Conservation (phyloP, 2,329 filamentous ascomycete species). For the Drechslerella stenobrocha region DNA sequence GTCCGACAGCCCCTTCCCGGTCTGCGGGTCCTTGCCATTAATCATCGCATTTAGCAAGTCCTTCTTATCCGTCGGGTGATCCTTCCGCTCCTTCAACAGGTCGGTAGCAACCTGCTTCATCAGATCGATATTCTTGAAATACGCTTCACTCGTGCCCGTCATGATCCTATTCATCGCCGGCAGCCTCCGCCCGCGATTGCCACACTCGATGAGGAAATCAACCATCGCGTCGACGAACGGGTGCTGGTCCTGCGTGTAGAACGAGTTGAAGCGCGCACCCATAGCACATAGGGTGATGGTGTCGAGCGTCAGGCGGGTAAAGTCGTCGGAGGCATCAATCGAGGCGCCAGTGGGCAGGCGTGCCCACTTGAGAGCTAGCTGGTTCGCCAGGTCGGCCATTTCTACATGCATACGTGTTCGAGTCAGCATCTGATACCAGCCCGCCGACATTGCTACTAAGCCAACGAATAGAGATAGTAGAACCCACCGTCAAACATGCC, state of each 20-base stretch:
- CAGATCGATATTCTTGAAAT: conserved; percentile 61
- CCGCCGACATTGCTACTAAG: too few relatives aligned
- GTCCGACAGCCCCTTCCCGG: conserved; percentile 67
- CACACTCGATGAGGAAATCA: conserved; percentile 64
- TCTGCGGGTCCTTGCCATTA: conserved; percentile 68
- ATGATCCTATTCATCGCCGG: conserved; percentile 61
- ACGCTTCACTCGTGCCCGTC: conserved; percentile 58
- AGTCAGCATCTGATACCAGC: too few relatives aligned
- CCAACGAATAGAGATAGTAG: background rate
- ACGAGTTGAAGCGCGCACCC: conserved; percentile 69
- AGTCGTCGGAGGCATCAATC: conserved; percentile 68
- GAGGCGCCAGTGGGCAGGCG: conserved; percentile 62
- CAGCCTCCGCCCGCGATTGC: conserved; percentile 59
- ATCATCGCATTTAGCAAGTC: conserved; percentile 74
- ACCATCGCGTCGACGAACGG: conserved; percentile 72
- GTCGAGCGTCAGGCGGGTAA: conserved; percentile 73
- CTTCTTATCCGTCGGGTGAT: conserved; percentile 63
- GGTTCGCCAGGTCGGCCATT: conserved; percentile 69
- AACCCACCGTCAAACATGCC: conserved; percentile 65
- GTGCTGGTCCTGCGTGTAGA: conserved; percentile 70
- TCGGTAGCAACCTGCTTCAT: conserved; percentile 64
- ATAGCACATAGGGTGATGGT: conserved; percentile 64
- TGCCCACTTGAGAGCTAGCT: conserved; percentile 70
- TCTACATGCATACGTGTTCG: too few relatives aligned
- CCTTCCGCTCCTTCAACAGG: conserved; percentile 65